A percentile compares a stretch with the other conserved stretches of the same genome.
Evolutionary conservation across 257 asterid genomes (phyloP).

Genomic region (Hygrophila difformis): DNA sequence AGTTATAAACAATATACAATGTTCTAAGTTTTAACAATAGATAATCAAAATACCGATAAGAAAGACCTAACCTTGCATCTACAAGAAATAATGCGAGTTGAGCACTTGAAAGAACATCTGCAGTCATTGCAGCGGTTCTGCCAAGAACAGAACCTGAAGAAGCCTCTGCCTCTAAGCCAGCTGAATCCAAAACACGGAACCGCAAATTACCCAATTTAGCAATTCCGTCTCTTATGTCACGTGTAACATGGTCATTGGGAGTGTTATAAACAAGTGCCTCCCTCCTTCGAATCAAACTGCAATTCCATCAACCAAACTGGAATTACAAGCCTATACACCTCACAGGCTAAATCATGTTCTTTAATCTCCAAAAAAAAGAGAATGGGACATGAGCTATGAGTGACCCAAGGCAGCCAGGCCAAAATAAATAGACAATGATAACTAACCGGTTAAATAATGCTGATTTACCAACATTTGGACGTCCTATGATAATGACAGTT

Average conservation of each 20-base stretch:
- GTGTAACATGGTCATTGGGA: slow-evolving; percentile 90
- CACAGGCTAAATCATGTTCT: slow-evolving; percentile 5
- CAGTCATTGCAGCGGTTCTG: slow-evolving; percentile 90
- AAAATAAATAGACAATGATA: not conserved
- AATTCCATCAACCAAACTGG: not conserved
- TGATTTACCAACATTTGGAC: slow-evolving; percentile 96
- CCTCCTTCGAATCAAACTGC: slow-evolving; percentile 88
- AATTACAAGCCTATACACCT: no score
- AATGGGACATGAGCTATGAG: no score
- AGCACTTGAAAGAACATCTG: slow-evolving; percentile 59
- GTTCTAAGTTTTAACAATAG: no score
- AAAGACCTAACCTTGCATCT: slow-evolving; percentile 81
- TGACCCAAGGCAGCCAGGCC: not conserved
- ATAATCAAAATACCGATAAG: no score
- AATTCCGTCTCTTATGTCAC: slow-evolving; percentile 91
- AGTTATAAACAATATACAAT: no score
- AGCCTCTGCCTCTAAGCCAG: slow-evolving; percentile 98
- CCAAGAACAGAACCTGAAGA: slow-evolving; percentile 93
- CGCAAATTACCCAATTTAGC: slow-evolving; percentile 87
- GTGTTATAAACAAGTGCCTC: slow-evolving; percentile 98
- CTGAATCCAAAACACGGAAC: slow-evolving; percentile 89
- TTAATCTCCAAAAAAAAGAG: not conserved
- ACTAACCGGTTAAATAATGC: slow-evolving; percentile 89
- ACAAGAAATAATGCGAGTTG: slow-evolving; percentile 64
- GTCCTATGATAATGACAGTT: slow-evolving; percentile 68